These are phyloP conservation scores for Neospermospora avenae DNA, from an alignment of 2,329 filamentous ascomycete genomes.

Conservation along the genomic window DNA sequence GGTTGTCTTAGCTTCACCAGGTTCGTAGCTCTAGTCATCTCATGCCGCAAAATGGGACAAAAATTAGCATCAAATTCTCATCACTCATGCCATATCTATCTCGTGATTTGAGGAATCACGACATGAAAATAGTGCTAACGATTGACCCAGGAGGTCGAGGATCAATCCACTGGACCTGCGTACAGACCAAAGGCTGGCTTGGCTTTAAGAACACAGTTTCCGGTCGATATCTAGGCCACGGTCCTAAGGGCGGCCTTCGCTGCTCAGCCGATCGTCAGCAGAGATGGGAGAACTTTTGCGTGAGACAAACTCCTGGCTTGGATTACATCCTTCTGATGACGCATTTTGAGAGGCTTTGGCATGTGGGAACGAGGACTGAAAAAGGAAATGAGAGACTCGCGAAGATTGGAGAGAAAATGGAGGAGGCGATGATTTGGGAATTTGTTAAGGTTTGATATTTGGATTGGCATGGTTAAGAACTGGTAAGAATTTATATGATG, in stretches of 20 bases:
- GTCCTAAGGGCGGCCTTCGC: slow-evolving; percentile 13
- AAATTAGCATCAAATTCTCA: too few relatives aligned
- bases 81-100: too few relatives aligned
- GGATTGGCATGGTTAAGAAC: background rate
- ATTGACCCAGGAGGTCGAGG: slow-evolving; percentile 11
- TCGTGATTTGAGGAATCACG: too few relatives aligned
- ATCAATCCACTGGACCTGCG: slow-evolving; percentile 24
- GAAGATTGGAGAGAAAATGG: slow-evolving; percentile 17
- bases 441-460: slow-evolving; percentile 20
- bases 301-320: slow-evolving; percentile 21
- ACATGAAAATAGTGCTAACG: background rate
- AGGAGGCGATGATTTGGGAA: slow-evolving; percentile 20
- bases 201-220: slow-evolving; percentile 22
- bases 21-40: too few relatives aligned
- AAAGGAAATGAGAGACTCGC: slow-evolving; percentile 17
- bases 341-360: slow-evolving; percentile 25
- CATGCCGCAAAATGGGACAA: too few relatives aligned
- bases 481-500: background rate
- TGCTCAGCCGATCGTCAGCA: slow-evolving; percentile 18
- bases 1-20: slow-evolving; percentile 15
- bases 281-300: slow-evolving; percentile 25
- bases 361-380: slow-evolving; percentile 17
- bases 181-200: slow-evolving; percentile 26
- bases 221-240: slow-evolving; percentile 20
- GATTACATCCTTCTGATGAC: slow-evolving; percentile 26